These are phyloP conservation scores for Davidsoniella eucalypti DNA, from an alignment of 2,329 filamentous ascomycete species.

Conservation along the genomic window DNA sequence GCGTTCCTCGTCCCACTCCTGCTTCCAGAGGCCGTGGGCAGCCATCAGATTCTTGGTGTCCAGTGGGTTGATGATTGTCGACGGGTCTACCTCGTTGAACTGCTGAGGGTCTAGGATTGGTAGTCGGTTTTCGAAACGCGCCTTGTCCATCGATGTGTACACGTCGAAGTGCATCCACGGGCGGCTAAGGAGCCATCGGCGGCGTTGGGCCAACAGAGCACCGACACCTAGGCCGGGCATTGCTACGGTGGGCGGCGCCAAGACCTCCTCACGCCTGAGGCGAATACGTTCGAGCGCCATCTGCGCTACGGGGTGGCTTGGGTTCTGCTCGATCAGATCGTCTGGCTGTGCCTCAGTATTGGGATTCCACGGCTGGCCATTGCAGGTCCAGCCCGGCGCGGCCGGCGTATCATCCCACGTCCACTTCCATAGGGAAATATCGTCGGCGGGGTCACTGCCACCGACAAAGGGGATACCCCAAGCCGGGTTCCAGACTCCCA, in stretches of 20 bases:
- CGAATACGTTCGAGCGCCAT: background rate
- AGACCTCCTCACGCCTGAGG: background rate
- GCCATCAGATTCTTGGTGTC: no score
- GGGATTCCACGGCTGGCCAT: background rate
- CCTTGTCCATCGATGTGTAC: background rate
- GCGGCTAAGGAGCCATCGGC: constrained; percentile 3
- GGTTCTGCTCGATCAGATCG: constrained; percentile 1
- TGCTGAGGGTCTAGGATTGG: no score
- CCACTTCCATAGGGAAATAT: constrained; percentile 6
- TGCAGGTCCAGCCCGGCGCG: background rate
- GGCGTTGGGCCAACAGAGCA: background rate
- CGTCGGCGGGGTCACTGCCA: background rate
- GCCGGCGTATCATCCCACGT: constrained; percentile 5
- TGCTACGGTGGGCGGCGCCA: no score
- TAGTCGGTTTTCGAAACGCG: constrained; percentile 3
- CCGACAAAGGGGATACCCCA: constrained; percentile 6
- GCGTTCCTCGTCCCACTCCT: background rate
- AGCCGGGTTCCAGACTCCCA: constrained; percentile 8
- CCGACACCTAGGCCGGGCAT: background rate
- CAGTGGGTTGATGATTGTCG: no score
- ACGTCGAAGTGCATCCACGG: constrained; percentile 11
- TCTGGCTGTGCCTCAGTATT: background rate
- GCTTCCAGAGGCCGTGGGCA: no score
- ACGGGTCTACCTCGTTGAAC: no score
- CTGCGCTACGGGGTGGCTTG: background rate